phyloP scores from a whole-genome alignment of 2,329 filamentous ascomycete genomes.

The Aaosphaeria pasadenensis region DNA sequence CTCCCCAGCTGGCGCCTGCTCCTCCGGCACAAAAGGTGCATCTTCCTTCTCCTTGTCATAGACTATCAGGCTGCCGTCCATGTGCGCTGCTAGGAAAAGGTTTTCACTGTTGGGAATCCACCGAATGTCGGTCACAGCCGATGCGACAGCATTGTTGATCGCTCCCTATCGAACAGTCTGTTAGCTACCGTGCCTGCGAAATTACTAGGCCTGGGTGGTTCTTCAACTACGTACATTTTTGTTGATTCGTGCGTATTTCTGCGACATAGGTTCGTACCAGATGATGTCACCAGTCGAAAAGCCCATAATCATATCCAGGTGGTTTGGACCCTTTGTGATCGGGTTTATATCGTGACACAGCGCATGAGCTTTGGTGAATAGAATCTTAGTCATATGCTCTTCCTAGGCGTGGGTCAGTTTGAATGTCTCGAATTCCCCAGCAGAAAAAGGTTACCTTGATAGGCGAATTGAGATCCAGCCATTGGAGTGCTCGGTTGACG shows the following conservation, averaged over 20 bases:
- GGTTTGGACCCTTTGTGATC: conserved; percentile 71
- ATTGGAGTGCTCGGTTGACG: conserved; percentile 92
- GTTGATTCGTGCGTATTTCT: conserved; percentile 92
- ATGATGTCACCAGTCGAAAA: conserved; percentile 97
- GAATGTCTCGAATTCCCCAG: too few relatives aligned
- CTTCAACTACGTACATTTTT: conserved; percentile 66
- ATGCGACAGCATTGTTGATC: conserved; percentile 68
- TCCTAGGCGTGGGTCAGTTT: conserved; percentile 46
- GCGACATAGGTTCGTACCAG: conserved; percentile 96
- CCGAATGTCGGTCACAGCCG: conserved; percentile 78
- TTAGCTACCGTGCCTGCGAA: background rate
- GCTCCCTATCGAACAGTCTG: conserved; percentile 58
- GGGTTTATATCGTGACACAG: conserved; percentile 91
- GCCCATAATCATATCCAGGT: conserved; percentile 90
- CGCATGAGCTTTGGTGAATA: conserved; percentile 95
- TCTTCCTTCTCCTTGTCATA: conserved; percentile 99
- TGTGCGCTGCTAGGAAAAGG: conserved; percentile 85
- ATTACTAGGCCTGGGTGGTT: background rate
- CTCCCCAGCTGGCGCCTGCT: conserved; percentile 32
- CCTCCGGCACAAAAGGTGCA: conserved; percentile 71
- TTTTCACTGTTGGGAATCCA: conserved; percentile 96
- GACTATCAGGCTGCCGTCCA: conserved; percentile 85
- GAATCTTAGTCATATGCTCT: conserved; percentile 90
- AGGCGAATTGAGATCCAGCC: conserved; percentile 81
- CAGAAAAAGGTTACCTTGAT: conserved; percentile 53